A percentile compares a stretch with the other conserved stretches of the same genome.
Conservation (phyloP, 176 grass and related monocot genomes). For the Tillandsia fasciculata region DNA sequence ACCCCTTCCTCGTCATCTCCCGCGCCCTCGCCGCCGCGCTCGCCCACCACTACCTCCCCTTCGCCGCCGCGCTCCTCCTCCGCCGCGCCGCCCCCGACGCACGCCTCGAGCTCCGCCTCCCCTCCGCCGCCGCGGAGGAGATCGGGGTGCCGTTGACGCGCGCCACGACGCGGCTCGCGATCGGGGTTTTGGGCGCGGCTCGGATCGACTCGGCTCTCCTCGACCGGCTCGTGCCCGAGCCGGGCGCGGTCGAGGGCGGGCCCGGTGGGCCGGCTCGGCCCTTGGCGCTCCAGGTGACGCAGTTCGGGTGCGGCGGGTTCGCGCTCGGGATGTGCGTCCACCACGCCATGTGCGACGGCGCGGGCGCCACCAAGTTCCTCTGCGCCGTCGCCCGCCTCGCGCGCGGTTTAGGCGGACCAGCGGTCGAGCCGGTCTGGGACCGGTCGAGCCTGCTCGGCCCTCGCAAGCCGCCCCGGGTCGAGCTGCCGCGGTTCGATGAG, state of each 20-base stretch:
- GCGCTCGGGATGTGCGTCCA: conserved; percentile 63
- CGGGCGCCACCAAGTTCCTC: conserved; percentile 55
- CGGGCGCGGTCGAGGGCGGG: conserved; percentile 14
- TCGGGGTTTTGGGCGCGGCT: too few species aligned
- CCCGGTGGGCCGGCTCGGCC: conserved; percentile 23
- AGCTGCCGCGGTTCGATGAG: conserved; percentile 21
- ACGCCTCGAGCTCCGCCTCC: conserved; percentile 11
- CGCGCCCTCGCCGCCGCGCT: conserved; percentile 34
- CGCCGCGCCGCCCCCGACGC: conserved; percentile 1
- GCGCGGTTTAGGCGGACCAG: conserved; percentile 1
- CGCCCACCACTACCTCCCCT: conserved; percentile 22
- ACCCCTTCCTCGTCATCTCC: conserved; percentile 32
- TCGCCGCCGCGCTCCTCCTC: conserved; percentile 28
- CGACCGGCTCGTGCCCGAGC: conserved; percentile 19
- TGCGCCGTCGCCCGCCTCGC: conserved; percentile 30
- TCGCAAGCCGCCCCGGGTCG: conserved; percentile 24
- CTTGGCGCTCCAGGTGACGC: conserved; percentile 52
- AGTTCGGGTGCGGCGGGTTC: conserved; percentile 48
- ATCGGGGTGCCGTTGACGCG: conserved; percentile 1
- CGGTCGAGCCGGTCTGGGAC: conserved; percentile 34
- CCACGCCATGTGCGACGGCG: conserved; percentile 67
- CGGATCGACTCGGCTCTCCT: neutral
- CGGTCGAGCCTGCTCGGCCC: conserved; percentile 39
- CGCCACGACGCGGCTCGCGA: neutral
- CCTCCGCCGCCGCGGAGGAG: neutral